Base-by-base conservation (phyloP, 2,329 filamentous ascomycete genomes). In the Colletotrichum cuscutae region DNA sequence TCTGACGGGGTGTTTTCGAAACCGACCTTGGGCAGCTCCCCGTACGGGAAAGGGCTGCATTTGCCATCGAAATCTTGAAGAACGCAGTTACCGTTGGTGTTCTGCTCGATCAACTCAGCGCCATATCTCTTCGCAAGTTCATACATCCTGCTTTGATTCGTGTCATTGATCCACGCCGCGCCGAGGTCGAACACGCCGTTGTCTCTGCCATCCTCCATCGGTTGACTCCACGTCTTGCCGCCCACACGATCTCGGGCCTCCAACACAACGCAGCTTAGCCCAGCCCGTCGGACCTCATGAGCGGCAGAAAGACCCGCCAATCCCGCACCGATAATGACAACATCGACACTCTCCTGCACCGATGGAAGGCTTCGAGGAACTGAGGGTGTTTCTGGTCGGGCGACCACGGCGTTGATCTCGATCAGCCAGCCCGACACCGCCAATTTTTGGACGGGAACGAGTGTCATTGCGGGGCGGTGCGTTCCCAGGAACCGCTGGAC, bases 121-220 rank as follows among this genome's bases (percentile, higher is more conserved):
- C 82, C 82, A 62, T 85, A 87, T 52, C 78, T 74, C 59, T 81
- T 75, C 0, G 82, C 82, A 8, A 88, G 77, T 0, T 77, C 80
- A 74, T 79, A 85, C 61, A 90, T 84, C 4, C 80, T 79, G 30
- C 76, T 80, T 74, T 91, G 89, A 63, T 84, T 88, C 1, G 81
- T 85, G 65, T 90, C 86, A 74, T 91, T 91, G 74, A 91, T 86
- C 89, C 89, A 91, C 0, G 87, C 88, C 0, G 88, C 89, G 3
- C 89, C 89, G 0, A 90, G 76, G 26, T 91, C 89, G 7, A 86
- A 81, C 0, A 80, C 72, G 0, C 84, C 85, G 2, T 30, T 37
- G 32, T 24, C 46, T 13, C 46, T 35, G 1, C 77, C 82, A 42
- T 78, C 71, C 1, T 79, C 75, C 9, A 80, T 73, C 1, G 79